A percentile compares a stretch with the other conserved stretches of the same genome.
Evolutionary conservation across 2,329 filamentous ascomycete genomes (phyloP).

Genomic region (Aspergillus sojae): DNA sequence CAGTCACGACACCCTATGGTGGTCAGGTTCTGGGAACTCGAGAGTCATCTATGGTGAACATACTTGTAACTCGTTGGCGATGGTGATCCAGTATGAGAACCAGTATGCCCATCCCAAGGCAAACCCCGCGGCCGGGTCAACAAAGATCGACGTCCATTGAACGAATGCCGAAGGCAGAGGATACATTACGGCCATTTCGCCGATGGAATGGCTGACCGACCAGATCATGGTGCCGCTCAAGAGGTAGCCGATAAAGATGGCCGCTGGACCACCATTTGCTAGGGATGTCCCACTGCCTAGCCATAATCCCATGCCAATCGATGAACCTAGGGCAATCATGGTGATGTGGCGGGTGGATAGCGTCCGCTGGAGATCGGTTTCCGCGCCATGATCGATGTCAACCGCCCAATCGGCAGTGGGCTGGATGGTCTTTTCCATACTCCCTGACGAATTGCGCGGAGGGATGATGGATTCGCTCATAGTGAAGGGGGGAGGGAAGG

Average conservation of each 20-base stretch:
- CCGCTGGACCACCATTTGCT: slow-evolving; percentile 46
- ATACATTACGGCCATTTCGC: slow-evolving; percentile 52
- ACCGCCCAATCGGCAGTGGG: background rate
- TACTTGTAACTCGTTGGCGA: slow-evolving; percentile 48
- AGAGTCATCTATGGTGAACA: background rate
- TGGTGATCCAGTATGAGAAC: slow-evolving; percentile 49
- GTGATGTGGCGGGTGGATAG: slow-evolving; percentile 46
- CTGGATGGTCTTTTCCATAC: slow-evolving; percentile 1
- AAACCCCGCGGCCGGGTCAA: slow-evolving; percentile 48
- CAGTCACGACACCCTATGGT: slow-evolving; percentile 38
- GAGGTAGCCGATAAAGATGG: slow-evolving; percentile 49
- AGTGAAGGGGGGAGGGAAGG: background rate
- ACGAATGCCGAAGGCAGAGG: slow-evolving; percentile 51
- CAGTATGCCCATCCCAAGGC: slow-evolving; percentile 54
- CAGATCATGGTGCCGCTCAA: slow-evolving; percentile 46
- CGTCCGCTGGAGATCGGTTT: slow-evolving; percentile 40
- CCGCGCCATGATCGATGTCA: slow-evolving; percentile 27
- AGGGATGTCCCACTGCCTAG: slow-evolving; percentile 50
- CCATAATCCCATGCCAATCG: slow-evolving; percentile 53
- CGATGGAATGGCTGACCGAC: slow-evolving; percentile 51
- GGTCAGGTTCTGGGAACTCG: too few species aligned
- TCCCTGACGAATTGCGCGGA: background rate
- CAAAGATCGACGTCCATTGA: slow-evolving; percentile 52
- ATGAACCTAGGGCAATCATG: slow-evolving; percentile 43
- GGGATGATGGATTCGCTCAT: background rate